phyloP scores from a whole-genome alignment of 169 alveolate species.

The Plasmodium reichenowi region DNA sequence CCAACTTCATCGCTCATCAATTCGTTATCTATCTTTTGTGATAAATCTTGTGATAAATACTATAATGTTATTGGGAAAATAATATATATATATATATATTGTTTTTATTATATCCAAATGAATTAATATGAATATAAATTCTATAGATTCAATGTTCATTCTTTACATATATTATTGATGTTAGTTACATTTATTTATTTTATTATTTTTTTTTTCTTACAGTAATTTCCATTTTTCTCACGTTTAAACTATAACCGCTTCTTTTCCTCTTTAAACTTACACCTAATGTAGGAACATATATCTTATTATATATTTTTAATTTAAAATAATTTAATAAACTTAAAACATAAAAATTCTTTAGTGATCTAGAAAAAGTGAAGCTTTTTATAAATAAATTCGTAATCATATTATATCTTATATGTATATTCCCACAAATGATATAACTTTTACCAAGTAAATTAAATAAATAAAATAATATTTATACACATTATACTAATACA shows the following conservation, averaged over 20 bases:
- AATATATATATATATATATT: not conserved
- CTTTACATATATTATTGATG: not conserved
- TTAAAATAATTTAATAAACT: slow-evolving; percentile 15
- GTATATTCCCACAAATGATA: not conserved
- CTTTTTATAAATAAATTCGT: slow-evolving; percentile 11
- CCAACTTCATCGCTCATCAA: slow-evolving; percentile 86
- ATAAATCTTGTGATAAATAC: slow-evolving; percentile 69
- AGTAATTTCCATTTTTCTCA: slow-evolving; percentile 41
- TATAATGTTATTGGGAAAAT: slow-evolving; percentile 13
- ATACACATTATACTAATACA: too few relatives aligned
- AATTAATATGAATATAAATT: not conserved
- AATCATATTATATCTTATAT: slow-evolving; percentile 11
- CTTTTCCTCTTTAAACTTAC: not conserved
- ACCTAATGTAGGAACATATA: not conserved
- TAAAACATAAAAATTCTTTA: slow-evolving; percentile 14
- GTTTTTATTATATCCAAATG: not conserved
- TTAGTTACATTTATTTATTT: not conserved
- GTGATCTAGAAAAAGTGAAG: slow-evolving; percentile 1
- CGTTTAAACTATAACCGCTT: not conserved
- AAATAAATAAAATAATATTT: too few relatives aligned
- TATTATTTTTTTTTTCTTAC: slow-evolving; percentile 8
- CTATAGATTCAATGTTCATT: not conserved
- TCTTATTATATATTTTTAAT: not conserved
- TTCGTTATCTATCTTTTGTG: slow-evolving; percentile 84
- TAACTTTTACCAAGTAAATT: too few relatives aligned